These are phyloP conservation scores for Pogostemon cablin DNA, from an alignment of 257 asterid species.

Conservation along the genomic window DNA sequence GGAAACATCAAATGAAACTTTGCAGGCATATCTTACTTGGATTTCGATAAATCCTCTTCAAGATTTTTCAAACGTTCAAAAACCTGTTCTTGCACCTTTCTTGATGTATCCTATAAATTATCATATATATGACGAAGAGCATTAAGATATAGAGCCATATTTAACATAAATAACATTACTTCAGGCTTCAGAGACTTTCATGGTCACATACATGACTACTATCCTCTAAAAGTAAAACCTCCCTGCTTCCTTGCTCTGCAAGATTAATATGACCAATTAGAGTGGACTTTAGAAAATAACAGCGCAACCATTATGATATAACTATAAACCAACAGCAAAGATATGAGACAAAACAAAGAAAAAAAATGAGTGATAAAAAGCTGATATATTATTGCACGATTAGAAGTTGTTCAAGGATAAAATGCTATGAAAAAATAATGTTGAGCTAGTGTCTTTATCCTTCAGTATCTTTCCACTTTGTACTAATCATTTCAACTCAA, in stretches of 20 bases:
- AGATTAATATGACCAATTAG: conserved; percentile 9
- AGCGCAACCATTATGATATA: background rate
- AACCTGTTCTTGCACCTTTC: conserved; percentile 54
- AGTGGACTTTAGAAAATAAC: conserved; percentile 8
- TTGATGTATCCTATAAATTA: conserved; percentile 51
- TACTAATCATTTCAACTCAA: background rate
- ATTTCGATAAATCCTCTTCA: conserved; percentile 70
- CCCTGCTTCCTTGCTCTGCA: conserved; percentile 62
- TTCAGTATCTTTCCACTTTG: background rate
- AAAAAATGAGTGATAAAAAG: background rate
- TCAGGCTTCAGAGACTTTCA: conserved; percentile 9
- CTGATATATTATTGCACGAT: background rate
- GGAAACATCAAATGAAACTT: conserved; percentile 7
- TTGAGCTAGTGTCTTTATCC: too few species aligned
- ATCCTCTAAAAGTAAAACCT: conserved; percentile 46
- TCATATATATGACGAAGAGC: background rate
- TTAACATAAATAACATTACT: conserved; percentile 1
- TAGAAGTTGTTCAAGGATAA: background rate
- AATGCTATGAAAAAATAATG: too few species aligned
- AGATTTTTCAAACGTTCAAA: conserved; percentile 59
- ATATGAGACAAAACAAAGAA: background rate
- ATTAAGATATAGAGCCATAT: background rate
- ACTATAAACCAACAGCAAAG: background rate
- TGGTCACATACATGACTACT: conserved; percentile 52
- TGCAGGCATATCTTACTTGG: conserved; percentile 45